Evolutionary conservation across 345 rosid species (phyloP), one percentile per base, ranked within the genome.

Genomic region (Reutealis trisperma): DNA sequence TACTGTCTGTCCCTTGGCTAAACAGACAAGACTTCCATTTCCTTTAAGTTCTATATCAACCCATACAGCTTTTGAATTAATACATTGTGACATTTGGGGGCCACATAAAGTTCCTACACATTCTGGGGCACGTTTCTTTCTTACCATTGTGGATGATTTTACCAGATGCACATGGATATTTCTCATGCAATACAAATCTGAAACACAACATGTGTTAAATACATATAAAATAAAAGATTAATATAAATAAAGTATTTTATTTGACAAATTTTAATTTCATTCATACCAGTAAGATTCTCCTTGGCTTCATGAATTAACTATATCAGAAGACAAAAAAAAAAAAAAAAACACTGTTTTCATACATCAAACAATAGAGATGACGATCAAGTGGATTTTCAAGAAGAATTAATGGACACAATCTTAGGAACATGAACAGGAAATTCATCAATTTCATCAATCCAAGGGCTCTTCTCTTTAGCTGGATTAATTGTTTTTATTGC

Each of bases 401-500:
- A 73, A 67, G 72, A 62, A 55, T 49, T 11, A 52, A 75, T 62
- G 24, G 82, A 30, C 2, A 11, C 52, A 5, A 78, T 15, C 54
- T 58, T 72, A 45, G 81, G 81, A 57, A 94, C 96, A 25, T 84
- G 80, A 78, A 94, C 97, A 3, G 98, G 98, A 45, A 88, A 94
- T 37, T 87, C 85, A 68, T 86, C 81, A 75, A 94, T 92, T 82
- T 94, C 98, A 77, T 86, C 96, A 14, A 83, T 84, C 98, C 98
- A 94, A 6, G 96, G 96, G 76, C 77, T 92, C 86, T 90, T 91
- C 85, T 92, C 94, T 82, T 87, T 82, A 0, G 86, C 74, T 0
- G 98, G 94, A 83, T 92, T 81, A 63, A 94, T 82, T 4, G 90
- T 87, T 88, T 75, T 90, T 78, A 94, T 78, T 1, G 98, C 96